Base-by-base conservation (phyloP, 2,329 filamentous ascomycete genomes). In the Cylindrodendrum hubeiense region DNA sequence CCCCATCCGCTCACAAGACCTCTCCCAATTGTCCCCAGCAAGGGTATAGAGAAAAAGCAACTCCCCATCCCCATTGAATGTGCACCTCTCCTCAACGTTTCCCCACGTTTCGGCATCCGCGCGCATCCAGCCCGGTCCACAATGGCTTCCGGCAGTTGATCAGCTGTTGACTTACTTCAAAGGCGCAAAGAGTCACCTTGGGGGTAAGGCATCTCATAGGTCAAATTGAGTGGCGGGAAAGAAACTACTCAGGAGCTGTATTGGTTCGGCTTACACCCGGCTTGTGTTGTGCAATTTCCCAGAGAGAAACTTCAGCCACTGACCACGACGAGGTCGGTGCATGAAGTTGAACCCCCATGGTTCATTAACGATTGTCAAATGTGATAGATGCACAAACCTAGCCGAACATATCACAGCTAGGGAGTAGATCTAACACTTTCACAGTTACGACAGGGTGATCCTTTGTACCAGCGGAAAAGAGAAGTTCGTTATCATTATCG, bases 401-500 rank as follows among this genome's bases (percentile, higher is more conserved):
- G n/a, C 28, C 57, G 56, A 33, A 39, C 34, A 52, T 21, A 52
- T 21, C 26, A 13, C 17, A 15, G 8, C 13, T 21, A n/a, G 33
- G n/a, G 15, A n/a, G n/a, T n/a, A 28, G 26, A 34, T 22, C 22
- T 39, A 49, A 39, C 46, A 52, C 39, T 28, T 39, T 57, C 47
- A 41, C 37, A 30, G 22, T n/a, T n/a, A 24, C 17, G 24, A 33
- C 15, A 58, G 19, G 19, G 9, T 37, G 47, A 24, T 50, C n/a
- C n/a, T 8, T 30, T 57, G 30, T 60, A 62, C 47, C 43, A 62
- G 50, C 44, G 37, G 46, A 47, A 66, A 26, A 56, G 26, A 67
- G 65, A 64, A 58, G 52, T 50, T 73, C 69, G 54, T 74, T 61
- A 73, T 74, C 72, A 71, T 74, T 74, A 70, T 73, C 30, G 62